A percentile compares a stretch with the other conserved stretches of the same genome.
Conservation (phyloP, 768 basidiomycete species). For the Phaeotremella fagi region DNA sequence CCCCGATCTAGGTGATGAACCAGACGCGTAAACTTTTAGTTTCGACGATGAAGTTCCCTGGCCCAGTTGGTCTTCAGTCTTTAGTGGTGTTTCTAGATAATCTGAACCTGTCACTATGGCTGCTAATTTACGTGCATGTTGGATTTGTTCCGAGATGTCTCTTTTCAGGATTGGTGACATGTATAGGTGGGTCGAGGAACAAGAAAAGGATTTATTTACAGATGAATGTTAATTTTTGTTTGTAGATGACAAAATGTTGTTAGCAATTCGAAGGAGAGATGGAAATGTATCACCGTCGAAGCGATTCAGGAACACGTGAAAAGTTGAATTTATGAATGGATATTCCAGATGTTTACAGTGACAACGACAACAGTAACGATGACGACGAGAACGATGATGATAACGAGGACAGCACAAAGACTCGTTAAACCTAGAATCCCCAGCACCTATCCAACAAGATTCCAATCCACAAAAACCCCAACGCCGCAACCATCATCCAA, state of each 20-base stretch:
- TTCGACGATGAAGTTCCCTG: background rate
- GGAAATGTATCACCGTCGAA: too few relatives aligned
- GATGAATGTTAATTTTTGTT: too few relatives aligned
- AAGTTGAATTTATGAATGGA: too few relatives aligned
- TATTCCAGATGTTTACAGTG: too few relatives aligned
- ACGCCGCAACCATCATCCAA: slow-evolving; percentile 9
- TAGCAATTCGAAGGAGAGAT: too few relatives aligned
- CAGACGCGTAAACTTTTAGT: background rate
- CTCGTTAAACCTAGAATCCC: background rate
- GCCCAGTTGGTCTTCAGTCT: background rate
- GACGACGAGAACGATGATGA: background rate
- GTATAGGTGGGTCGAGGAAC: background rate
- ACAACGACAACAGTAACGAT: too few relatives aligned
- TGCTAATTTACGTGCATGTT: slow-evolving; percentile 33
- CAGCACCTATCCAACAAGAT: background rate
- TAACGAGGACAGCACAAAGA: background rate
- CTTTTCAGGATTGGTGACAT: slow-evolving; percentile 43
- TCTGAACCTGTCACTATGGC: slow-evolving; percentile 11
- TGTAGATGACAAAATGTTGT: too few relatives aligned
- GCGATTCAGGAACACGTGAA: too few relatives aligned
- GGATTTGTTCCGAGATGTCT: slow-evolving; percentile 33
- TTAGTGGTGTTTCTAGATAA: too few relatives aligned
- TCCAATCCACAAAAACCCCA: slow-evolving; percentile 1
- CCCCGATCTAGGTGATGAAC: background rate
- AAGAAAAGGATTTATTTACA: too few relatives aligned